A percentile compares a stretch with the other conserved stretches of the same genome.
Conservation (phyloP, 305 asterid genomes). For the Andrographis paniculata region DNA sequence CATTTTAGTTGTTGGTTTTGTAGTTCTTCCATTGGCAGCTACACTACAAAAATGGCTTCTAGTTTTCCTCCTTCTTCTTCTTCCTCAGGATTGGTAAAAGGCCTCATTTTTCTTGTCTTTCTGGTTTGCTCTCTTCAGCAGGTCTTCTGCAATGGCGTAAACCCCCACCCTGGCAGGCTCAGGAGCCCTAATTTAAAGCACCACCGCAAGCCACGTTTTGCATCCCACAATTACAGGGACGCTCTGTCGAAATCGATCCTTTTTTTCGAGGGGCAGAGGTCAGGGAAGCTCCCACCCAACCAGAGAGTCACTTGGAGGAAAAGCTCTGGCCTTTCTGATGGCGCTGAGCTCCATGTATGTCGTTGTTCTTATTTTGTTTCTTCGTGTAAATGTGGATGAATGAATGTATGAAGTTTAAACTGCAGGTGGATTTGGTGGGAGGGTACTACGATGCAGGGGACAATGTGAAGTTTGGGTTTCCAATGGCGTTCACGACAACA, state of each 20-base stretch:
- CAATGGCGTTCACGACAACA: constrained; percentile 98
- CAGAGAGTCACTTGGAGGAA: constrained; percentile 87
- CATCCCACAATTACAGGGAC: constrained; percentile 85
- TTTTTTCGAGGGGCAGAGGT: constrained; percentile 91
- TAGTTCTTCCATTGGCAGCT: background rate
- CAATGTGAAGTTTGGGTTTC: constrained; percentile 94
- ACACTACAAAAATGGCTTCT: constrained; percentile 31
- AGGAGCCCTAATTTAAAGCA: constrained; percentile 19
- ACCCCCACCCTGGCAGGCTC: too few relatives aligned
- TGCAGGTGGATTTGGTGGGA: constrained; percentile 99
- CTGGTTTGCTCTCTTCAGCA: constrained; percentile 26
- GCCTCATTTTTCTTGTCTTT: constrained; percentile 15
- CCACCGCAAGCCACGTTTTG: constrained; percentile 43
- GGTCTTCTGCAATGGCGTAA: too few relatives aligned
- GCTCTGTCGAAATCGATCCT: constrained; percentile 81
- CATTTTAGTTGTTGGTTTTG: background rate
- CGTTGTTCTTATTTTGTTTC: constrained; percentile 56
- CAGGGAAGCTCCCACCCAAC: constrained; percentile 67
- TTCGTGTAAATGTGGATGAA: background rate
- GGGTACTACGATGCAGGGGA: constrained; percentile 99
- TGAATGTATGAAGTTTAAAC: constrained; percentile 19
- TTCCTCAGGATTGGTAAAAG: constrained; percentile 20
- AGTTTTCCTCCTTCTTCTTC: constrained; percentile 15
- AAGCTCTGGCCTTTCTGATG: constrained; percentile 88
- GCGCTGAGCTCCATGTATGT: constrained; percentile 39